phyloP scores from a whole-genome alignment of 176 grass and related monocot genomes.

The Eleusine coracana region DNA sequence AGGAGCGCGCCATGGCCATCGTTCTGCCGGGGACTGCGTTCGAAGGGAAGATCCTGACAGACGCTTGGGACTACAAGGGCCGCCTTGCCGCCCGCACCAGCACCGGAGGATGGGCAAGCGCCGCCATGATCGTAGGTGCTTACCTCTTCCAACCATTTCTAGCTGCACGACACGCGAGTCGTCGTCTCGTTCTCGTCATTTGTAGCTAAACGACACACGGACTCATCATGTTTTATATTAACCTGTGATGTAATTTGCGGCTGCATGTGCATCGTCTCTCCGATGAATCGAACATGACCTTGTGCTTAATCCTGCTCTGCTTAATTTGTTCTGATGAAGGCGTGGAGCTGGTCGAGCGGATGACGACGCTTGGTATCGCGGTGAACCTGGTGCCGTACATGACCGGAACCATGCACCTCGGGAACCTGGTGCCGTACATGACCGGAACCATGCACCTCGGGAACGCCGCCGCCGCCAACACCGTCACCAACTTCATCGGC shows the following conservation, averaged over 20 bases:
- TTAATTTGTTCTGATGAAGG: conserved; percentile 21
- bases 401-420: conserved; percentile 89
- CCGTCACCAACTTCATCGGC: conserved; percentile 95
- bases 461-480: conserved; percentile 79
- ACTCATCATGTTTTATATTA: too few species aligned
- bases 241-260: too few species aligned
- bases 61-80: conserved; percentile 90
- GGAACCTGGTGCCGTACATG: conserved; percentile 90
- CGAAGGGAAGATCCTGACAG: conserved; percentile 57
- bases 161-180: not conserved
- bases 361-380: conserved; percentile 92
- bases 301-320: too few species aligned
- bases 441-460: conserved; percentile 91
- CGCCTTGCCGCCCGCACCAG: conserved; percentile 53
- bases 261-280: too few species aligned
- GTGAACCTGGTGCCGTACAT: conserved; percentile 97
- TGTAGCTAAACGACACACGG: too few species aligned
- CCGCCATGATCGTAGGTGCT: conserved; percentile 88
- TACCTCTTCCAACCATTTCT: not conserved
- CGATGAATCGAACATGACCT: too few species aligned
- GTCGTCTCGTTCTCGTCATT: too few species aligned
- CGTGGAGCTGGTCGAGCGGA: conserved; percentile 87
- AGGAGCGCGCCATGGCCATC: conserved; percentile 40
- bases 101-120: conserved; percentile 70
- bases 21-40: conserved; percentile 50